Evolutionary conservation across 1,284 basidiomycete genomes (phyloP).

Genomic region (Takashimella tepidaria): DNA sequence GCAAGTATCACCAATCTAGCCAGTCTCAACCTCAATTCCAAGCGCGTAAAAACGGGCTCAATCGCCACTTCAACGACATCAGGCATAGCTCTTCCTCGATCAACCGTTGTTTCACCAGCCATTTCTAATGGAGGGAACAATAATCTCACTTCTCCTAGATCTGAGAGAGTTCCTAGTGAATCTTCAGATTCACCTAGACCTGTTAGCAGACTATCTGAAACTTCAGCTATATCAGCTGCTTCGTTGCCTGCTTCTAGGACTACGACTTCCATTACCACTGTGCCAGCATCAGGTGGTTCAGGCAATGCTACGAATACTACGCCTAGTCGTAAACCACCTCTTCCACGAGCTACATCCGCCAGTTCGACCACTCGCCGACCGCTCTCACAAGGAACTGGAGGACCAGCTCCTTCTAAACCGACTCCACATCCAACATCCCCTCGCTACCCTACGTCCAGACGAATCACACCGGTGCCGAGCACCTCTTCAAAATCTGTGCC

Average conservation of each 20-base stretch:
- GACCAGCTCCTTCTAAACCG: slow-evolving; percentile 7
- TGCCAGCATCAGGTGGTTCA: too few species aligned
- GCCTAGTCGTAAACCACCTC: not conserved
- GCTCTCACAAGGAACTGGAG: not conserved
- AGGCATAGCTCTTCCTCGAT: too few species aligned
- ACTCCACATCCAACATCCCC: slow-evolving; percentile 33
- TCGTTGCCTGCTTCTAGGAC: not conserved
- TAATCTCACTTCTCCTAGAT: not conserved
- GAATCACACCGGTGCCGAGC: not conserved
- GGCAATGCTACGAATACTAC: not conserved
- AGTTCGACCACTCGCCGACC: not conserved
- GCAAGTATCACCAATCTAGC: not conserved
- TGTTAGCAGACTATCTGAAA: not conserved
- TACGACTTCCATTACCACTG: not conserved
- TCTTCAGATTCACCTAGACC: not conserved
- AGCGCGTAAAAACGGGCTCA: not conserved
- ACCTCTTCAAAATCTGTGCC: slow-evolving; percentile 14
- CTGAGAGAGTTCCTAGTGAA: not conserved
- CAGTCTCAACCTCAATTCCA: not conserved
- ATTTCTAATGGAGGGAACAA: too few species aligned
- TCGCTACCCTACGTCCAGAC: slow-evolving; percentile 4
- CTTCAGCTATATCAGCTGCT: not conserved
- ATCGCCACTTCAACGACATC: too few species aligned
- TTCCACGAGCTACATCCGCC: not conserved
- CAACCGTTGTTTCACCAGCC: too few species aligned